phyloP scores from a whole-genome alignment of 1,139 yeast species.

The Yamadazyma siamensis region DNA sequence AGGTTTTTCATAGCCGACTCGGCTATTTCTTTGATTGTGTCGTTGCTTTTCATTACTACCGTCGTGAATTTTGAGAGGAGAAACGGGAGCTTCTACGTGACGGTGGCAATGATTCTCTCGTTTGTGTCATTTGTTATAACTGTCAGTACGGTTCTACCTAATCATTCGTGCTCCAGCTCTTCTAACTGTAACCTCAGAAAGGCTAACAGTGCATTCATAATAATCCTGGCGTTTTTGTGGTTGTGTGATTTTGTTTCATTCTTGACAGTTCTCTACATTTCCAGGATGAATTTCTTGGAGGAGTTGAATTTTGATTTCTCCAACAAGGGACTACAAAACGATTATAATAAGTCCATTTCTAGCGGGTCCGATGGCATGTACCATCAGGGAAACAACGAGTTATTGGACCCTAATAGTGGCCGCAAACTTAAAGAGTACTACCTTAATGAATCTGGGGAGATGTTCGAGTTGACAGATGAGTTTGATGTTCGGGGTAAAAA shows the following conservation, averaged over 20 bases:
- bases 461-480: constrained; percentile 29
- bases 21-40: constrained; percentile 29
- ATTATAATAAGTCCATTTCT: constrained; percentile 12
- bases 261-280: constrained; percentile 40
- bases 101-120: constrained; percentile 30
- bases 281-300: constrained; percentile 32
- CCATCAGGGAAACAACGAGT: constrained; percentile 8
- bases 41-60: constrained; percentile 33
- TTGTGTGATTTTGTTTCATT: constrained; percentile 36
- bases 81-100: constrained; percentile 43
- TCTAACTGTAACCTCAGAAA: constrained; percentile 31
- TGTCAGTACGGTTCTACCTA: constrained; percentile 24
- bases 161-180: constrained; percentile 16
- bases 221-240: constrained; percentile 42
- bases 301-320: constrained; percentile 38
- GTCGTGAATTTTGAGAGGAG: constrained; percentile 38
- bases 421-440: constrained; percentile 25
- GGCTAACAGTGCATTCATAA: constrained; percentile 37
- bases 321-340: constrained; percentile 18
- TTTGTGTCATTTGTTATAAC: constrained; percentile 32
- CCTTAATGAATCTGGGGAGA: constrained; percentile 33
- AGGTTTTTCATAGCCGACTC: constrained; percentile 39
- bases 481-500: constrained; percentile 25
- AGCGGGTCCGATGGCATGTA: constrained; percentile 7
- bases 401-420: constrained; percentile 15